Evolutionary conservation across 768 basidiomycete genomes (phyloP).

Genomic region (Pisolithus orientalis): DNA sequence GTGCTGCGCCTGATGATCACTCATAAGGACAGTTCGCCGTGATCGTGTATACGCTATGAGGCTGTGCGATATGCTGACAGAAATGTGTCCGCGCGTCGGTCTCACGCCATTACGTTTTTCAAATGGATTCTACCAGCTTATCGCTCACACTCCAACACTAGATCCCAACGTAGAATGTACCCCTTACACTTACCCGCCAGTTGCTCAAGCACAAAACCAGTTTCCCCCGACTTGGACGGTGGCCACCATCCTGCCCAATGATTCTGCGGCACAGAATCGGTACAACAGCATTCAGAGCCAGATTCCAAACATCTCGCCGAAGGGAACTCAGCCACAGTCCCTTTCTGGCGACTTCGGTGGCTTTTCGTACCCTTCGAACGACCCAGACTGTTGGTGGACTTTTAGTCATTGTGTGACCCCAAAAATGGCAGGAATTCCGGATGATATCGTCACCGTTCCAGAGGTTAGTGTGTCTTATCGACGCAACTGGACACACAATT

Average conservation of each 20-base stretch:
- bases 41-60: too few relatives aligned
- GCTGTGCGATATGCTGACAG: not conserved
- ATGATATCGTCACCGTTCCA: constrained; percentile 21
- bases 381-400: constrained; percentile 35
- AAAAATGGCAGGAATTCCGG: constrained; percentile 32
- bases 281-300: constrained; percentile 33
- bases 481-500: not conserved
- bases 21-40: too few relatives aligned
- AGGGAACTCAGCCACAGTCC: constrained; percentile 13
- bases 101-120: not conserved
- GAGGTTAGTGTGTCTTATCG: constrained; percentile 30
- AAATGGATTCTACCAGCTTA: not conserved
- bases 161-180: constrained; percentile 33
- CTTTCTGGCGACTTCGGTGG: not conserved
- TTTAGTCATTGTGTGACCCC: constrained; percentile 36
- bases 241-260: constrained; percentile 34
- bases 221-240: constrained; percentile 38
- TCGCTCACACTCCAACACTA: constrained; percentile 5
- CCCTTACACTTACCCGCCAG: constrained; percentile 34
- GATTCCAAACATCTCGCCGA: constrained; percentile 41
- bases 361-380: not conserved
- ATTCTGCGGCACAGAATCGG: constrained; percentile 31
- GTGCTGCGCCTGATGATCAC: too few relatives aligned
- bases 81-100: not conserved
- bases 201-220: constrained; percentile 20